These are phyloP conservation scores for Monilinia laxa DNA, from an alignment of 2,329 filamentous ascomycete species.

Conservation along the genomic window DNA sequence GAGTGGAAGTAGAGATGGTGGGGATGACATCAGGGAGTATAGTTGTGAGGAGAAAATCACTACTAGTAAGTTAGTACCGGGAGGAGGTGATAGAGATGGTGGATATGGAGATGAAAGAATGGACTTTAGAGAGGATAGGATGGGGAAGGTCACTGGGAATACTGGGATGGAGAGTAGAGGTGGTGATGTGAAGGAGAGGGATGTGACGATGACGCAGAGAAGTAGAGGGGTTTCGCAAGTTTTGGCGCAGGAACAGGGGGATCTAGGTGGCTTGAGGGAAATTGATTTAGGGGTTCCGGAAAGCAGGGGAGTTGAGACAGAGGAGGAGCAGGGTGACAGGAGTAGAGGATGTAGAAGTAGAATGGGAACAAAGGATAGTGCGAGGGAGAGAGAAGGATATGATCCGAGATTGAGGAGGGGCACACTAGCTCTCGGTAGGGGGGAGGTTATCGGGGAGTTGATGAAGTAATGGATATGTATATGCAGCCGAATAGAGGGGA, in stretches of 20 bases:
- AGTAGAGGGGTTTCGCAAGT: slow-evolving; percentile 24
- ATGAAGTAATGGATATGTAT: not conserved
- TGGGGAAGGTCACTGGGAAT: not conserved
- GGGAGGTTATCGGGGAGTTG: not conserved
- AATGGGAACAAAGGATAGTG: not conserved
- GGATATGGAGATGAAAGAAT: slow-evolving; percentile 23
- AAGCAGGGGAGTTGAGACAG: slow-evolving; percentile 27
- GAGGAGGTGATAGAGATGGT: slow-evolving; percentile 28
- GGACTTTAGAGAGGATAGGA: slow-evolving; percentile 8
- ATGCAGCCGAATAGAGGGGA: not conserved
- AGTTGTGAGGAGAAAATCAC: slow-evolving; percentile 26
- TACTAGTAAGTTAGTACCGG: slow-evolving; percentile 24
- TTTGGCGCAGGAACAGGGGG: slow-evolving; percentile 12
- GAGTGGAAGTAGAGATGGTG: slow-evolving; percentile 28
- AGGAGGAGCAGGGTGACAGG: slow-evolving; percentile 18
- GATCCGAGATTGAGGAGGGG: slow-evolving; percentile 20
- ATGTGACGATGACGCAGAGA: slow-evolving; percentile 13
- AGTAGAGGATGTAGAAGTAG: slow-evolving; percentile 4
- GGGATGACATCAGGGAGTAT: slow-evolving; percentile 25
- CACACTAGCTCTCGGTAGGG: slow-evolving; percentile 1
- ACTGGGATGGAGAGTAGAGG: slow-evolving; percentile 1
- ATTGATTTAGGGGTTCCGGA: slow-evolving; percentile 24
- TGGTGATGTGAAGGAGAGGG: slow-evolving; percentile 1
- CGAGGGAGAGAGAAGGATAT: slow-evolving; percentile 7
- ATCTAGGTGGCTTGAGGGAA: slow-evolving; percentile 32